phyloP scores from a whole-genome alignment of 2,329 filamentous ascomycete genomes.

The Penicillium sp. region DNA sequence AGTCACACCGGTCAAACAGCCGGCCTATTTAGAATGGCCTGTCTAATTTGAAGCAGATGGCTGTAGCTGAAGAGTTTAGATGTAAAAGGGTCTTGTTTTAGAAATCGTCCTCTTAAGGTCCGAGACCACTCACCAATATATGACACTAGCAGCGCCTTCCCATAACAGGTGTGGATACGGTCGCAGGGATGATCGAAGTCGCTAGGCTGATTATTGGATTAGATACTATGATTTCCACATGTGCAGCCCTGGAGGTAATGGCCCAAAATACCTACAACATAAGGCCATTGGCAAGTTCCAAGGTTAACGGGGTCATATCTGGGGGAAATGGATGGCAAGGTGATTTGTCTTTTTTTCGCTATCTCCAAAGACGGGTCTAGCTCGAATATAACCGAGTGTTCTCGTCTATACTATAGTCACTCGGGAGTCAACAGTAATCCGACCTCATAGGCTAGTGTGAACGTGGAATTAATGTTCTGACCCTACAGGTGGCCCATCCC shows the following conservation, averaged over 20 bases:
- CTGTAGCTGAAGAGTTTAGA: neutral
- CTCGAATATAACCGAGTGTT: no score
- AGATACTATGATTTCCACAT: neutral
- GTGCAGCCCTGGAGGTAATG: neutral
- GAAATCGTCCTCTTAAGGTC: neutral
- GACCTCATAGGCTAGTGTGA: no score
- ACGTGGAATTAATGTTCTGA: no score
- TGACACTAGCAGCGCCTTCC: slow-evolving; percentile 1
- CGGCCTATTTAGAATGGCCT: neutral
- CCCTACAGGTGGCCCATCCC: no score
- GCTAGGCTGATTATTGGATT: neutral
- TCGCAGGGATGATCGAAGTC: neutral
- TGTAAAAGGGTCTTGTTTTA: neutral
- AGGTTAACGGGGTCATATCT: neutral
- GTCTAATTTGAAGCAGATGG: neutral
- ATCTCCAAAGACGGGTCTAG: no score
- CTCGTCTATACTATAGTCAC: no score
- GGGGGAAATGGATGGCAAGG: no score
- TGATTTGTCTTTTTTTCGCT: no score
- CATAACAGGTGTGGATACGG: neutral
- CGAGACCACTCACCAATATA: neutral
- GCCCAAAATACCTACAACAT: neutral
- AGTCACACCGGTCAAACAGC: neutral
- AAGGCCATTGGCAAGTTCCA: neutral
- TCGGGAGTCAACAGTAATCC: no score